Conservation (phyloP, 148 eudicot genomes). For the Silene latifolia region DNA sequence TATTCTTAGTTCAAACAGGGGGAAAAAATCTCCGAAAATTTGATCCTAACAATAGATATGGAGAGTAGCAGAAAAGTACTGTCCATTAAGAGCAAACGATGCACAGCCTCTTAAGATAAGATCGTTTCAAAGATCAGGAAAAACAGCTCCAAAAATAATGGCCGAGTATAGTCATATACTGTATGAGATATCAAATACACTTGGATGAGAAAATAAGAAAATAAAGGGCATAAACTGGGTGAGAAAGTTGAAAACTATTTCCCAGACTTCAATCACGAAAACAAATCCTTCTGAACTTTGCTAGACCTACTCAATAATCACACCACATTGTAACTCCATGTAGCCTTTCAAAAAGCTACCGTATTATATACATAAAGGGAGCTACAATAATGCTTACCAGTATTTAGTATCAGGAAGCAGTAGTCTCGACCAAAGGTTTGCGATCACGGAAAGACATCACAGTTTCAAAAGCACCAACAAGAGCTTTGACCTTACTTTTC, state of each 20-base stretch:
- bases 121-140: constrained; percentile 15
- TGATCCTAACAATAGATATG: background rate
- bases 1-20: background rate
- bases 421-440: constrained; percentile 35
- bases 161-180: constrained; percentile 11
- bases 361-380: constrained; percentile 20
- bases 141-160: constrained; percentile 12
- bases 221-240: constrained; percentile 16
- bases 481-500: constrained; percentile 82
- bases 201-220: constrained; percentile 4
- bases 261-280: constrained; percentile 15
- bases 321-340: constrained; percentile 21
- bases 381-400: constrained; percentile 18
- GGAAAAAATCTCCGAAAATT: too few relatives aligned
- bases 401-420: constrained; percentile 27
- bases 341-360: constrained; percentile 10
- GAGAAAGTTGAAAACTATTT: constrained; percentile 14
- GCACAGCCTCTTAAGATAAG: too few relatives aligned
- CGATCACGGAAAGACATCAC: constrained; percentile 51
- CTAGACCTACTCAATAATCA: constrained; percentile 12
- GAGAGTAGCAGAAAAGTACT: too few relatives aligned
- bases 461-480: constrained; percentile 82
- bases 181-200: constrained; percentile 15
- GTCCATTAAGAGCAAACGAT: too few relatives aligned
- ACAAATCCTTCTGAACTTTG: constrained; percentile 13